These are phyloP conservation scores for Scheffersomyces illinoinensis DNA, from an alignment of 1,139 yeast species.

Conservation along the genomic window DNA sequence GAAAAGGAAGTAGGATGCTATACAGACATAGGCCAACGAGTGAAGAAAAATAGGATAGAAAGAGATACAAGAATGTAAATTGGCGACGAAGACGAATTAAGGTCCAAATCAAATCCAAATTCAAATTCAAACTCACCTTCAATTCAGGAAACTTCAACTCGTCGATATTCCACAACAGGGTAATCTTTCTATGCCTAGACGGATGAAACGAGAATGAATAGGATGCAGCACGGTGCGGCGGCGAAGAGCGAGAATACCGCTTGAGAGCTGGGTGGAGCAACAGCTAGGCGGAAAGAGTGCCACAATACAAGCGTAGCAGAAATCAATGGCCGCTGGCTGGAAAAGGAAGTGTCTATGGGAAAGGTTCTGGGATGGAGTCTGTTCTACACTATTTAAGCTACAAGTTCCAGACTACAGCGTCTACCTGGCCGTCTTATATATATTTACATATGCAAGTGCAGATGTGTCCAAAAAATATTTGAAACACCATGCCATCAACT, in stretches of 20 bases:
- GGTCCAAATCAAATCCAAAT: background rate
- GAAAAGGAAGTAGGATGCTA: background rate
- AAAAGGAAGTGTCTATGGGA: background rate
- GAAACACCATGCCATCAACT: background rate
- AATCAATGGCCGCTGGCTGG: background rate
- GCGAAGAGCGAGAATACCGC: background rate
- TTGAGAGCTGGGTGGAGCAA: background rate
- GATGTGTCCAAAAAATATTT: background rate
- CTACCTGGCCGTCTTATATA: background rate
- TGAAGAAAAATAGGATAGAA: background rate
- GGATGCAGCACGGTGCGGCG: background rate
- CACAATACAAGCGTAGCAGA: background rate
- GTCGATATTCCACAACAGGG: background rate
- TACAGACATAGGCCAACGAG: background rate
- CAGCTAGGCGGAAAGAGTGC: background rate
- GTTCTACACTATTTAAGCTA: background rate
- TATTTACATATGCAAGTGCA: background rate
- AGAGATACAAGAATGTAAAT: background rate
- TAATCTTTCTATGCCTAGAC: background rate
- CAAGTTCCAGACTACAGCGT: background rate
- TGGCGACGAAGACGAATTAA: background rate
- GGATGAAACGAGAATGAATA: background rate
- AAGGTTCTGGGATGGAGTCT: background rate
- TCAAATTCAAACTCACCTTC: background rate
- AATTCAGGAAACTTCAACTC: background rate